These are phyloP conservation scores for Penicillium sp. DNA, from an alignment of 2,329 filamentous ascomycete genomes.

Conservation along the genomic window DNA sequence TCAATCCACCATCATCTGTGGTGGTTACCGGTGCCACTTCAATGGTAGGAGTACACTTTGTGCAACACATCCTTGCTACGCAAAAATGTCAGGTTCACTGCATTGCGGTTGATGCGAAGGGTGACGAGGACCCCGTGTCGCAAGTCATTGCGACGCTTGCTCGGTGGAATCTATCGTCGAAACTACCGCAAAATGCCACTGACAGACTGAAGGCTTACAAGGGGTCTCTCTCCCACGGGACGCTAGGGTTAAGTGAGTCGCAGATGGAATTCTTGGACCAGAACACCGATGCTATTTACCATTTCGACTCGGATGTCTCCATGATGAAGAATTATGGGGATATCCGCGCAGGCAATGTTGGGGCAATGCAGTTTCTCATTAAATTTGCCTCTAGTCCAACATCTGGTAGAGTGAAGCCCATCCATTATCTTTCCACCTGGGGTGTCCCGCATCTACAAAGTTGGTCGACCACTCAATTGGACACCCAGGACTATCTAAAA, in stretches of 20 bases:
- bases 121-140: neutral
- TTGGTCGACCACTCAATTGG: neutral
- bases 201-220: neutral
- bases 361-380: neutral
- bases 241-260: neutral
- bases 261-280: neutral
- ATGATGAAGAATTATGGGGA: conserved; percentile 3
- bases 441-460: conserved; percentile 6
- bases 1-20: neutral
- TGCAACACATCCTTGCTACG: neutral
- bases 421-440: conserved; percentile 9
- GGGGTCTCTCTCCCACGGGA: neutral
- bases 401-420: neutral
- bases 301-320: conserved; percentile 5
- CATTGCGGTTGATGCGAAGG: neutral
- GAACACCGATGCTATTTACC: neutral
- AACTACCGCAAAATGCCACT: neutral
- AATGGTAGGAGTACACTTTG: neutral
- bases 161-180: neutral
- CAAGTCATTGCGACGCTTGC: neutral
- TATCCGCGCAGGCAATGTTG: neutral
- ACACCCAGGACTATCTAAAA: neutral
- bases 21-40: neutral
- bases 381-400: neutral
- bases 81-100: neutral